Base-by-base conservation (phyloP, 371 early-diverging fungal species). In the Mortierella sp. region DNA sequence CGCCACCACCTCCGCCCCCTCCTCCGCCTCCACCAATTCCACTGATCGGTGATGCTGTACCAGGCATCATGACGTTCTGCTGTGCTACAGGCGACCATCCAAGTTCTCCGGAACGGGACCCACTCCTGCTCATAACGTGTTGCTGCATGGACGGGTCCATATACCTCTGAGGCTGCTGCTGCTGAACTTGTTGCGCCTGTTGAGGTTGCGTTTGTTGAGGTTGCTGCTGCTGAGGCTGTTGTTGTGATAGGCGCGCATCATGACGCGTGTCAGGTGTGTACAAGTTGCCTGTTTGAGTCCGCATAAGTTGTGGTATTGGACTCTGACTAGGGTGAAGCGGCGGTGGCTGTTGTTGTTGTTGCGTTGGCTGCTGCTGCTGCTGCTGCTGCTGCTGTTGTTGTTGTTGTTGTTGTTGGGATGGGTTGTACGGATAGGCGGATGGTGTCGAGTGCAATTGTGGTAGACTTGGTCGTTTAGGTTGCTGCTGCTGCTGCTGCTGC, bases 131-230 rank as follows among this genome's bases (percentile, higher is more conserved):
- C 54, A 69, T 58, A 26, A 45, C 48, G 14, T 61, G 53, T 19
- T 63, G 61, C 43, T n/a, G 34, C 34, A 64, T 60, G 0, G 61
- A 45, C 2, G 66, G 49, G 38, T 67, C 67, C 57, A 64, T 64
- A 24, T 67, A 67, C 2, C 67, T 10, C 39, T 53, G 60, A 38
- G 46, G 59, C 14, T 42, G 54, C 28, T 64, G 71, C n/a, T 62
- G 64, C 46, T 58, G 54, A 27, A 61, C 62, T 16, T 49, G 54
- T 14, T 43, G 47, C 38, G 51, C 58, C 46, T 52, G 64, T 30
- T 67, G 69, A 18, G 56, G 71, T 24, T 64, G 64, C 13, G 64
- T 64, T 23, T 69, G 69, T 26, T 61, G 69, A n/a, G 56, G 69
- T 14, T 55, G 61, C 10, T 60, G 62, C 13, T 71, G 55, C 24